Percentiles rank a stretch among this genome's conserved stretches.
Evolutionary conservation across 202 grass and related monocot genomes (phyloP).

Genomic region (Dendrocalamus latiflorus): DNA sequence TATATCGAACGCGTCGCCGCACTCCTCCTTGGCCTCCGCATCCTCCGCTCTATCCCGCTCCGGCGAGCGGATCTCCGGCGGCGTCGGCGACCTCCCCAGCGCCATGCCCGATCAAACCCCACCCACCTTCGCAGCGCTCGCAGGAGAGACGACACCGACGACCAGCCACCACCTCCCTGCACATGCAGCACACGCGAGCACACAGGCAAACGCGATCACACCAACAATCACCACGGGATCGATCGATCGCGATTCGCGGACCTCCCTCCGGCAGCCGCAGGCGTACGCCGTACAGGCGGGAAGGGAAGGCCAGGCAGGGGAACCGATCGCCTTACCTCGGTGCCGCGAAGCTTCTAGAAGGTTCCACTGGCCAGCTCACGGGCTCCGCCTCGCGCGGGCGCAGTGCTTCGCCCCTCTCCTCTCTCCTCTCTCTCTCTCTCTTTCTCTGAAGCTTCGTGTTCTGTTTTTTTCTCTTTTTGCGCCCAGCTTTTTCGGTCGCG

Average conservation of each 20-base stretch:
- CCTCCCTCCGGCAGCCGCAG: background rate
- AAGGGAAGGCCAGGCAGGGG: background rate
- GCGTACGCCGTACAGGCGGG: background rate
- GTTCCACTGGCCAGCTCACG: background rate
- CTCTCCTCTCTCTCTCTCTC: too few relatives aligned
- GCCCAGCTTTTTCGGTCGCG: slow-evolving; percentile 24
- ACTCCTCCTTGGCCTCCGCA: slow-evolving; percentile 3
- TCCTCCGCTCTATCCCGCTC: slow-evolving; percentile 1
- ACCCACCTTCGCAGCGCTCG: background rate
- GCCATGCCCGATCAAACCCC: slow-evolving; percentile 10
- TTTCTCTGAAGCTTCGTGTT: background rate
- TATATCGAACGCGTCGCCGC: slow-evolving; percentile 79
- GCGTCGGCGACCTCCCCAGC: slow-evolving; percentile 31
- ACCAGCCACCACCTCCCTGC: too few relatives aligned
- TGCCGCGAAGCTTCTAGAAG: slow-evolving; percentile 19
- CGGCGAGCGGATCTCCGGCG: slow-evolving; percentile 37
- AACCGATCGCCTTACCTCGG: background rate
- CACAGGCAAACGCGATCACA: background rate
- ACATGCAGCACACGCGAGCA: background rate
- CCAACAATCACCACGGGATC: background rate
- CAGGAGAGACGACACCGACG: too few relatives aligned
- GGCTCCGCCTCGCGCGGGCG: background rate
- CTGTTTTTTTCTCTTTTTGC: background rate
- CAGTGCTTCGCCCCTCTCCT: background rate
- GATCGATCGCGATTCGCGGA: background rate